Evolutionary conservation across 495 filamentous ascomycete species (phyloP), one percentile per base, ranked within the genome.

Genomic region (Cairneyella variabilis): DNA sequence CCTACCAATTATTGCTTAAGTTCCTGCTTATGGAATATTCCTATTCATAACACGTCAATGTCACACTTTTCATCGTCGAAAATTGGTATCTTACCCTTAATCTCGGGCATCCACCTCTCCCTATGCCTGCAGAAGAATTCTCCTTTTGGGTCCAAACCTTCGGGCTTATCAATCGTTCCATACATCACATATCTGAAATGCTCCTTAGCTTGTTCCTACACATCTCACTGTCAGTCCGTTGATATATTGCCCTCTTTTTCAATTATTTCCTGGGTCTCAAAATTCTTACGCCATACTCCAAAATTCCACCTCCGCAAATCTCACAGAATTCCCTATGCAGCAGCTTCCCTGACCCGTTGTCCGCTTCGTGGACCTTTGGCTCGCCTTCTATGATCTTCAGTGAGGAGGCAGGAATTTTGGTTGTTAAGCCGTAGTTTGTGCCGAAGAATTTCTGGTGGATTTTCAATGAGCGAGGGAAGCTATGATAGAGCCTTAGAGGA

Each of bases 101-200:
- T 66, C 61, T 82, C 77, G 0, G 80, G 83, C 81, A 86, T 83
- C 84, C 84, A 86, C 10, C 65, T 70, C 25, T 74, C 72, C 43
- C 82, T 60, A 18, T 68, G 48, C 50, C 69, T 77, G 62, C 82
- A 86, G 58, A 83, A 87, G 72, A 88, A 88, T 61, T 88, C 84
- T 0, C 81, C 84, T 65, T 84, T 86, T 0, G 84, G 83, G 20
- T 80, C 79, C 23, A 85, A 59, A 38, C 70, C 73, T 22, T 76
- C 76, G 0, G 82, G 74, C 51, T 85, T 73, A 54, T 88, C 83
- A n/a, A 88, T 59, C 2, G 80, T 79, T 1, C 84, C 83, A 44
- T 79, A 79, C 62, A 79, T 76, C 45, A 88, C 68, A 56, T 86
- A 88, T 0, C 78, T 73, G 54, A 83, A 85, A 20, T 76, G 61